phyloP scores from a whole-genome alignment of 2,329 filamentous ascomycete species.

The Helotiales sp. region DNA sequence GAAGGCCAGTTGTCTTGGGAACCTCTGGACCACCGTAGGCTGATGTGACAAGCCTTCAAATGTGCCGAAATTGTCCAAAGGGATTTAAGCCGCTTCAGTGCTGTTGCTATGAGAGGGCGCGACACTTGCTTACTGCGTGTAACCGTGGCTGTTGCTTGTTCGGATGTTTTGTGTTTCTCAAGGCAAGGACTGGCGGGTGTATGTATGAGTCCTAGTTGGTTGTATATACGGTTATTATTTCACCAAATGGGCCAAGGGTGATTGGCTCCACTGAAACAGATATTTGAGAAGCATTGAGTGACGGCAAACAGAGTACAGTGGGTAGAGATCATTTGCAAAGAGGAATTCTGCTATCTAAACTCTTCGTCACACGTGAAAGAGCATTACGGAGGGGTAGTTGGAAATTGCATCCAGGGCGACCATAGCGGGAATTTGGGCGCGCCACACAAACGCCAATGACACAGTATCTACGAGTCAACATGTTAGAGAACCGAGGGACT shows the following conservation, averaged over 20 bases:
- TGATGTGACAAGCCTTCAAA: neutral
- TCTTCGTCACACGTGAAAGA: neutral
- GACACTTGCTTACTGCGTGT: neutral
- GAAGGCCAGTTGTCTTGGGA: constrained; percentile 2
- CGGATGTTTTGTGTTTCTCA: neutral
- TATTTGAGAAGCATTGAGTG: neutral
- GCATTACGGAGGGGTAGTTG: neutral
- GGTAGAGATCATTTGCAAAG: neutral
- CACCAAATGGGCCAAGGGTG: neutral
- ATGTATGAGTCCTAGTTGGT: too few species aligned
- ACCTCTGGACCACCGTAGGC: neutral
- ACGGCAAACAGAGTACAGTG: neutral
- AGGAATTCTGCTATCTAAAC: neutral
- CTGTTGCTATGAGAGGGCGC: neutral
- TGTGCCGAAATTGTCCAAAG: neutral
- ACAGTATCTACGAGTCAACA: too few species aligned
- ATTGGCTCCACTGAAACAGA: neutral
- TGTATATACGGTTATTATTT: neutral
- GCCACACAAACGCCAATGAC: too few species aligned
- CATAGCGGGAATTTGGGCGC: too few species aligned
- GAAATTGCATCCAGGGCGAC: too few species aligned
- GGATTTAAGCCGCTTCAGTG: neutral
- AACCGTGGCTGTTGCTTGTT: neutral
- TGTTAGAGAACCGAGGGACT: neutral
- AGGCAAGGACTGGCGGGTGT: too few species aligned